Evolutionary conservation across 768 basidiomycete genomes (phyloP), one percentile per base, ranked within the genome.

Genomic region (Suillus subalutaceus): DNA sequence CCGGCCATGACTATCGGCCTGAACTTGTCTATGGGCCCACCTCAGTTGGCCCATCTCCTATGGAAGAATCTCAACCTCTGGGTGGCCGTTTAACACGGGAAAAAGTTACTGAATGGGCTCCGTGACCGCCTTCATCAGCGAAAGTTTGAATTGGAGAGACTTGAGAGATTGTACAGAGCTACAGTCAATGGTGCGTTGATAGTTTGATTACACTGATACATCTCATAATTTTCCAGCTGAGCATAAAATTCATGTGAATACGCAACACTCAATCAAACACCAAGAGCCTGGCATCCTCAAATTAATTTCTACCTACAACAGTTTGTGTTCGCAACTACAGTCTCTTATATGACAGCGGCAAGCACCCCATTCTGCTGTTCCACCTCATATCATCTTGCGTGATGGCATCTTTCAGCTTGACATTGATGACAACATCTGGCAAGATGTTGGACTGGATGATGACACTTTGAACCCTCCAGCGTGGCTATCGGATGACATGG

Each of bases 231-330:
- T 78, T 66, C 73, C 72, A 20, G 58, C 73, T n/a, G 38, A 66
- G 15, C 35, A 68, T 6, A 76, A 76, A 43, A 35, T 79, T 8
- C 62, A 68, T 15, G 52, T 55, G 1, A 77, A 77, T 64, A 74
- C 74, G 8, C 59, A 75, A 30, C n/a, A 65, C 3, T 67, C 71
- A 3, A 66, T 77, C 1, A 70, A 72, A 32, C 50, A 66, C 4
- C 70, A 73, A 20, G 74, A 79, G 26, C 75, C 75, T 15, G 68
- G 66, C 0, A 74, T 79, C 37, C 52, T 63, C 18, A 62, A 66
- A 12, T 44, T 75, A 3, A 73, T 67, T 0, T 55, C 43, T 0
- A 67, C 72, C 9, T 79, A 76, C 68, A 80, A 80, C 57, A 68
- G 65, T 6, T 63, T 77, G 16, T 73, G 73, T 43, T 59, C 58